Conservation (phyloP, 2,329 filamentous ascomycete species). For the Talaromyces verruculosus region DNA sequence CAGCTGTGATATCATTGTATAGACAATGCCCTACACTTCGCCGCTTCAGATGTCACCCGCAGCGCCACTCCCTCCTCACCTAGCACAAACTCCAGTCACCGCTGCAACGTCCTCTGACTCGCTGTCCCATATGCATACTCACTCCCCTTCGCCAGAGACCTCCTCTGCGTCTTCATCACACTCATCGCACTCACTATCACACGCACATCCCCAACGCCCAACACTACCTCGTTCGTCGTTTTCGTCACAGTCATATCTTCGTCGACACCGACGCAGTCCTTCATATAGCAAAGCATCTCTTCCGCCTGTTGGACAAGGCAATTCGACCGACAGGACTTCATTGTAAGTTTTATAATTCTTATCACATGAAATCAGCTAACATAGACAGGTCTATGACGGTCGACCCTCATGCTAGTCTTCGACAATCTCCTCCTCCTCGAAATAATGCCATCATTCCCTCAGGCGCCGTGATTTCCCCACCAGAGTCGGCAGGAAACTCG, state of each 20-base stretch:
- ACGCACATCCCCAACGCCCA: conserved; percentile 41
- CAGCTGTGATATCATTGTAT: conserved; percentile 8
- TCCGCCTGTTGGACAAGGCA: conserved; percentile 33
- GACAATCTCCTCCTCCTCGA: conserved; percentile 80
- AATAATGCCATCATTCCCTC: conserved; percentile 75
- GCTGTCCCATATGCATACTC: conserved; percentile 10
- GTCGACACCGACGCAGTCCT: conserved; percentile 61
- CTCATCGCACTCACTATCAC: conserved; percentile 14
- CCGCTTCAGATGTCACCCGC: conserved; percentile 13
- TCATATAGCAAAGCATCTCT: conserved; percentile 44
- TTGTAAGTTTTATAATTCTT: conserved; percentile 5
- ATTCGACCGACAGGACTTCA: conserved; percentile 11
- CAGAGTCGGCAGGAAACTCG: conserved; percentile 76
- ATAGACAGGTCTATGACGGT: conserved; percentile 23
- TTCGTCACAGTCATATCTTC: conserved; percentile 61
- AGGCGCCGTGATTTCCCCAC: conserved; percentile 85
- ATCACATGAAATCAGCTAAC: background rate
- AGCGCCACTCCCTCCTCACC: conserved; percentile 11
- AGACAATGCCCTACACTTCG: conserved; percentile 22
- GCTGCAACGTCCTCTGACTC: background rate
- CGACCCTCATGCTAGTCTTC: conserved; percentile 61
- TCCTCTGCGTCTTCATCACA: conserved; percentile 13
- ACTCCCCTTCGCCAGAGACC: background rate
- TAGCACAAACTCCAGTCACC: background rate
- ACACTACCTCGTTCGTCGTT: conserved; percentile 54